Evolutionary conservation across 2,329 filamentous ascomycete genomes (phyloP), one percentile per base, ranked within the genome.

Genomic region (Westerdykella ornata): DNA sequence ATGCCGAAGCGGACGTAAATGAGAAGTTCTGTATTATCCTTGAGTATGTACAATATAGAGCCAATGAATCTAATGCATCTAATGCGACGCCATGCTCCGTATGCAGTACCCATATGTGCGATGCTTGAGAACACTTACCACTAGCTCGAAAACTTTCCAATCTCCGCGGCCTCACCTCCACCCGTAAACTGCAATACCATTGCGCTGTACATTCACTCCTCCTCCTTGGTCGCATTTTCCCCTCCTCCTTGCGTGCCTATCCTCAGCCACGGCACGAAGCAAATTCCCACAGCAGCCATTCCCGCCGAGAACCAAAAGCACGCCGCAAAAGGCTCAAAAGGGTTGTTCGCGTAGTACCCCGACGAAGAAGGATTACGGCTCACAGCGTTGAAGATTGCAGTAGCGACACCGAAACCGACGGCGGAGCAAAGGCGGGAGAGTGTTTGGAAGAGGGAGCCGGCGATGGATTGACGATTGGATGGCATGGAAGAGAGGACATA

Each of bases 401-500:
- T 83, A 3, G 77, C 72, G 37, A 84, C 72, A 1, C 78, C 79
- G 40, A 82, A 72, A 3, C 78, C 76, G 1, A 82, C 65, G 0
- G 80, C 80, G 38, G 72, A 72, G 37, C 74, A 75, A 3, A 84
- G 67, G 42, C 80, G 74, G 32, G 77, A 77, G 16, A 81, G 70
- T 2, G 82, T 84, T 58, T 84, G 82, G 53, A 85, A 80, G 31
- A 86, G 77, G 1, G 80, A 80, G 5, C 81, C 80, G 0, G 80
- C 81, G 12, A 84, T 73, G 0, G 77, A 79, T 51, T 85, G 80
- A 48, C 82, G 76, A n/a, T 75, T 68, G 1, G 68, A 60, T 0
- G 80, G 78, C 39, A 85, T 73, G 0, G 77, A 77, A 3, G 77
- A 80, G 71, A 84, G 77, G 40, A 85, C 80, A 48, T 84, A 85